Evolutionary conservation across 257 asterid species (phyloP).

Genomic region (Perilla frutescens): DNA sequence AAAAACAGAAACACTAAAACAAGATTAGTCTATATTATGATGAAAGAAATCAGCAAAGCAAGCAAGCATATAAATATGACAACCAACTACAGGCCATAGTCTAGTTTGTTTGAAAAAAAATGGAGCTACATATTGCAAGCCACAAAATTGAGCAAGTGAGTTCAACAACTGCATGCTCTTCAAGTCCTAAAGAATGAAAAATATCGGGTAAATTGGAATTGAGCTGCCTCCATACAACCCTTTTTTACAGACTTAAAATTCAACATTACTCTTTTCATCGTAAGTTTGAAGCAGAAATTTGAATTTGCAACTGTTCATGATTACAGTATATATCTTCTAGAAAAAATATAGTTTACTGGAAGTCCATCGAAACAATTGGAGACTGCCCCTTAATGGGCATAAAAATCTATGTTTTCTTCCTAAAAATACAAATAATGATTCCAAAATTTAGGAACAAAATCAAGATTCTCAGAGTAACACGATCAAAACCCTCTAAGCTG

Average conservation of each 20-base stretch:
- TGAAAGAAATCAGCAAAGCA: slow-evolving; percentile 23
- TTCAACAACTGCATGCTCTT: neutral
- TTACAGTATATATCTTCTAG: neutral
- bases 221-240: neutral
- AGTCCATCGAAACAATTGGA: slow-evolving; percentile 12
- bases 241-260: neutral
- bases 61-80: slow-evolving; percentile 13
- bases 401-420: neutral
- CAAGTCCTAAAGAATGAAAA: no score
- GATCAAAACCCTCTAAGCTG: slow-evolving; percentile 6
- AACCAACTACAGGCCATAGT: neutral
- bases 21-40: neutral
- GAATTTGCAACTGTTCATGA: neutral
- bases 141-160: neutral
- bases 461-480: neutral
- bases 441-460: slow-evolving; percentile 8
- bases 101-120: slow-evolving; percentile 1
- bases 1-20: neutral
- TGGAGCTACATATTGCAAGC: slow-evolving; percentile 1
- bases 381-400: neutral
- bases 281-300: neutral
- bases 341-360: neutral
- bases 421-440: neutral
- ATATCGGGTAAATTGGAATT: neutral
- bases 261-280: neutral